These are phyloP conservation scores for Arabidopsis arenosa DNA, from an alignment of 345 rosid species.

Conservation along the genomic window DNA sequence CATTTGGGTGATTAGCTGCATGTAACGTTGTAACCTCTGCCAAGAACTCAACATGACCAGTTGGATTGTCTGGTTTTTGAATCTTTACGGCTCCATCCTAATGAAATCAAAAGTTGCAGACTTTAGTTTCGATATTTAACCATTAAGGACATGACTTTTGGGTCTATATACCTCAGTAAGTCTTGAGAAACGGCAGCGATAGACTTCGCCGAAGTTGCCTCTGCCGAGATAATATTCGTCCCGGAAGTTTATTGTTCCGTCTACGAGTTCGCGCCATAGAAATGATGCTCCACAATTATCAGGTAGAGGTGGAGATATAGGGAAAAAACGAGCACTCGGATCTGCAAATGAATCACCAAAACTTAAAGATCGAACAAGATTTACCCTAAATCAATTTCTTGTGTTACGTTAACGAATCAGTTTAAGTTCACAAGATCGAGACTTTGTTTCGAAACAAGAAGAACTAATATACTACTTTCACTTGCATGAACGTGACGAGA, in stretches of 20 bases:
- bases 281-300: background rate
- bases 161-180: background rate
- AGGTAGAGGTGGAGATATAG: background rate
- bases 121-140: constrained; percentile 1
- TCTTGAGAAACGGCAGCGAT: constrained; percentile 22
- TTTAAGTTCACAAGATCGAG: background rate
- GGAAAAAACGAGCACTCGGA: background rate
- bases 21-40: constrained; percentile 68
- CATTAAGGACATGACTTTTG: constrained; percentile 1
- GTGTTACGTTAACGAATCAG: background rate
- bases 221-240: background rate
- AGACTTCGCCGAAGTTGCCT: constrained; percentile 15
- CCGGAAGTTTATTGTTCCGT: background rate
- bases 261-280: background rate
- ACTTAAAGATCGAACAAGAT: constrained; percentile 15
- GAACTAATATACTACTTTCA: background rate
- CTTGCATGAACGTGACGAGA: background rate
- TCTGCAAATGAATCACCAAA: constrained; percentile 2
- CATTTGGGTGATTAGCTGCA: constrained; percentile 66
- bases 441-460: background rate
- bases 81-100: constrained; percentile 82
- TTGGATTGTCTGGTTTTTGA: constrained; percentile 55
- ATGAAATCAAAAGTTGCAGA: background rate
- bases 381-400: background rate
- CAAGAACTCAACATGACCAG: constrained; percentile 65